These are phyloP conservation scores for Eimeria praecox DNA, from an alignment of 169 alveolate genomes.

Conservation along the genomic window DNA sequence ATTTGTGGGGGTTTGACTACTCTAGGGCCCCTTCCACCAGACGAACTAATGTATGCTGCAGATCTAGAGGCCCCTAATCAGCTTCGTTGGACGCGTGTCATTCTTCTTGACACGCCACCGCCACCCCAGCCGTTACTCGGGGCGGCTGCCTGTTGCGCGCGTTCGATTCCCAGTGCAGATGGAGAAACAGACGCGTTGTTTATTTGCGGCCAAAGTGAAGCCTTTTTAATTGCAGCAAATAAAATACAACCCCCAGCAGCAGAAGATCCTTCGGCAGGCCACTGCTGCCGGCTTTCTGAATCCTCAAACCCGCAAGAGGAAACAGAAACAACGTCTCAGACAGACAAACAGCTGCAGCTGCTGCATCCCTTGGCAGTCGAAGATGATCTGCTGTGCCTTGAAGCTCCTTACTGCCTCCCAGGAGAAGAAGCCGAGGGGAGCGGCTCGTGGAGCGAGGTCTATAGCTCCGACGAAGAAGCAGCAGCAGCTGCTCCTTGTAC, in stretches of 20 bases:
- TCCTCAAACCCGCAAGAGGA: no score
- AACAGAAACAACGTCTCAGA: no score
- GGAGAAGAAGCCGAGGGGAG: neutral
- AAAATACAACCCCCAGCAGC: neutral
- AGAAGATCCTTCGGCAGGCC: neutral
- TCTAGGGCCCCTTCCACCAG: conserved; percentile 21
- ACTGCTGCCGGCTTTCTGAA: no score
- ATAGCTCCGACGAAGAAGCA: no score
- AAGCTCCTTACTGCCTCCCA: neutral
- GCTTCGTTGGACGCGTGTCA: conserved; percentile 46
- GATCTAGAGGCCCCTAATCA: neutral
- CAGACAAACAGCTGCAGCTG: no score
- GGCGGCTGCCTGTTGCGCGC: neutral
- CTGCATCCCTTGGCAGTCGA: no score
- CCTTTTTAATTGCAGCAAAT: neutral
- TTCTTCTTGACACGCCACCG: conserved; percentile 16
- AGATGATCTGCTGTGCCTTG: no score
- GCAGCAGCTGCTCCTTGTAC: no score
- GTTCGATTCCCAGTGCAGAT: no score
- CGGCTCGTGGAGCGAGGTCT: neutral
- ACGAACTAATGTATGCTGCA: conserved; percentile 20
- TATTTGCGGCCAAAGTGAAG: neutral
- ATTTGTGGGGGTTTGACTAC: neutral
- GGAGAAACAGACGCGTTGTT: neutral
- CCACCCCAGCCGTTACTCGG: conserved; percentile 7